A percentile compares a stretch with the other conserved stretches of the same genome.
phyloP scores from a whole-genome alignment of 495 filamentous ascomycete species.

The Eremomyces bilateralis region DNA sequence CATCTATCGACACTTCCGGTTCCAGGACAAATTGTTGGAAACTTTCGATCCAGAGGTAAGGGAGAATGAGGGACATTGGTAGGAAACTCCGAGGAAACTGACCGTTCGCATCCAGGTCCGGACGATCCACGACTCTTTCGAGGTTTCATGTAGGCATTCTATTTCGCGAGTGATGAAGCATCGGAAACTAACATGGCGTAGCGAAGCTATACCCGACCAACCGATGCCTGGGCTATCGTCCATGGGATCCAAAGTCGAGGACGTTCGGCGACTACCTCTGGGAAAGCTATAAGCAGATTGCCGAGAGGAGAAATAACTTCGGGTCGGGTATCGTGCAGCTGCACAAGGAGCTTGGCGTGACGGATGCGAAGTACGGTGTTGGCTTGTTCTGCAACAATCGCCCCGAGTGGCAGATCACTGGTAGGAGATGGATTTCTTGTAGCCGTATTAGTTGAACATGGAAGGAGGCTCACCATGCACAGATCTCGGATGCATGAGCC shows the following conservation, averaged over 20 bases:
- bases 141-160: slow-evolving; percentile 35
- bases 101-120: slow-evolving; percentile 22
- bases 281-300: slow-evolving; percentile 64
- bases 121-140: slow-evolving; percentile 68
- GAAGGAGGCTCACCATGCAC: too few species aligned
- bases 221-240: slow-evolving; percentile 58
- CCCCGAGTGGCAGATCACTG: slow-evolving; percentile 91
- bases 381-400: slow-evolving; percentile 93
- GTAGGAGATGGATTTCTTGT: slow-evolving; percentile 22
- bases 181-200: too few species aligned
- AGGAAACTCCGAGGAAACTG: background rate
- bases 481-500: slow-evolving; percentile 82
- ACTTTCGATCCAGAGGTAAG: slow-evolving; percentile 53
- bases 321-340: slow-evolving; percentile 73
- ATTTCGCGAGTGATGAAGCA: too few species aligned
- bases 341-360: slow-evolving; percentile 46
- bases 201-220: slow-evolving; percentile 21
- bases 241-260: slow-evolving; percentile 56
- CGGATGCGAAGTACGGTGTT: slow-evolving; percentile 52
- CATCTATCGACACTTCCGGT: slow-evolving; percentile 69
- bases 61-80: slow-evolving; percentile 1
- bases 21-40: slow-evolving; percentile 44
- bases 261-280: slow-evolving; percentile 61
- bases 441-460: too few species aligned
- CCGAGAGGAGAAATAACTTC: slow-evolving; percentile 58